A percentile compares a stretch with the other conserved stretches of the same genome.
These are phyloP conservation scores for Parvularia atlantis DNA, from an alignment of 78 protist species.

Conservation along the genomic window DNA sequence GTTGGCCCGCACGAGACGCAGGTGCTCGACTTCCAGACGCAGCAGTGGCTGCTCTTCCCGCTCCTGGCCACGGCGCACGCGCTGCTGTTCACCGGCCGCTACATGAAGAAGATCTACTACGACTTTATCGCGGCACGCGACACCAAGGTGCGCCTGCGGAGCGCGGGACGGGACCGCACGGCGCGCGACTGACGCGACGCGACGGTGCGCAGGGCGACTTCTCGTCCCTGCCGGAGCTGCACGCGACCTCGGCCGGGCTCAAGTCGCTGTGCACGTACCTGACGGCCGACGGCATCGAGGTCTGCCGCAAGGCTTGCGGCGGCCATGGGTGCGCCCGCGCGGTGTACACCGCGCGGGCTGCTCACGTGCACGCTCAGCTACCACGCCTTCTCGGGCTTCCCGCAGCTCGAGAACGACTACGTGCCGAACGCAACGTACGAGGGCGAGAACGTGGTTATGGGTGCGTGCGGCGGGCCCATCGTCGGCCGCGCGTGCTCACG, in stretches of 20 bases:
- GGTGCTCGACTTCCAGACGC: slow-evolving; percentile 34
- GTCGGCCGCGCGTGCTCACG: too few relatives aligned
- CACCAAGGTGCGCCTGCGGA: slow-evolving; percentile 14
- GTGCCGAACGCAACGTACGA: slow-evolving; percentile 32
- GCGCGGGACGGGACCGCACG: neutral
- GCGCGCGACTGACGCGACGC: too few relatives aligned
- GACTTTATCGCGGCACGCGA: slow-evolving; percentile 22
- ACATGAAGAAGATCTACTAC: slow-evolving; percentile 39
- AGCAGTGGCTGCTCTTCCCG: slow-evolving; percentile 13
- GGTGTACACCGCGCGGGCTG: slow-evolving; percentile 1
- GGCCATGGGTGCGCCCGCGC: slow-evolving; percentile 70
- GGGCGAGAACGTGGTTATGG: slow-evolving; percentile 46
- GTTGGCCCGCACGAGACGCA: slow-evolving; percentile 26
- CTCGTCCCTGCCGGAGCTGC: slow-evolving; percentile 43
- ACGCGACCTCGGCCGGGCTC: slow-evolving; percentile 56
- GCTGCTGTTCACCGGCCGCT: slow-evolving; percentile 46
- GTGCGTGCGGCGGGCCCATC: too few relatives aligned
- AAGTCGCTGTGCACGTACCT: slow-evolving; percentile 40
- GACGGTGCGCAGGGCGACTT: slow-evolving; percentile 21
- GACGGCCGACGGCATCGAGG: slow-evolving; percentile 45
- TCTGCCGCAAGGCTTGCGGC: slow-evolving; percentile 52
- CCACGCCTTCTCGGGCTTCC: too few relatives aligned
- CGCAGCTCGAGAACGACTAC: too few relatives aligned
- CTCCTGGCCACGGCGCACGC: slow-evolving; percentile 35
- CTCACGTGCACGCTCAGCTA: too few relatives aligned